Base-by-base conservation (phyloP, 441 rosid genomes). In the Melastoma candidum region DNA sequence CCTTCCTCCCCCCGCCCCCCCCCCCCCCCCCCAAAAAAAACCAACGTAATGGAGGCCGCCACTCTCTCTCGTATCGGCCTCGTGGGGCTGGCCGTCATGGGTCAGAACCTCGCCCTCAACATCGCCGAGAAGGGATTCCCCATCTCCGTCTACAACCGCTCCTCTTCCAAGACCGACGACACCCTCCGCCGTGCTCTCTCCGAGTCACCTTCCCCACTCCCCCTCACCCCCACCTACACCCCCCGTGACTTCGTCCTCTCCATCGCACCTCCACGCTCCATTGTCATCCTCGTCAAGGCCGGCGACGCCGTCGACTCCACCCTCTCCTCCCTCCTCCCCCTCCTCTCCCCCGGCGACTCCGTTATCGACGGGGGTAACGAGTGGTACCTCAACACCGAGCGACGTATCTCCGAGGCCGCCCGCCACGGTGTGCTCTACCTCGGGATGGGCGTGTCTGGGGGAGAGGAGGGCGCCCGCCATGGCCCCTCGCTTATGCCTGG, bases 401-500 rank as follows among this genome's bases (percentile, higher is more conserved):
- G 97, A n/a, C 75, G 96, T 10, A 83, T 90, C 68, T 44, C 70
- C 0, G 88, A 90, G 48, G 95, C 72, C 12, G 49, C 66, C 47
- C 47, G 69, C 6, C 78, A 71, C 58, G 93, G 93, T 1, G 49
- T 87, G 13, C 78, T 84, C 26, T 90, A 90, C 64, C 71, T 90
- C 51, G 96, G 96, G 1, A 90, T 90, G 98, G 98, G 96, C 43
- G 98, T 87, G 39, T 85, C 96, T 13, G 96, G 98, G 3, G 96
- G 96, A 25, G 96, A 90, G 62, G 96, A 90, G 44, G 98, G 98
- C 8, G 98, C 98, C 3, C 80, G 98, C 12, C 46, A 80, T 8
- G 98, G 98, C 10, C 98, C 98, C 0, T 90, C 98, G 5, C 57
- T 90, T n/a, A 90, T 90, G 98, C 98, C 98, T 0, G 98, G 98